Conservation (phyloP, 73 alveolate species). For the Paramecium sonneborni region DNA sequence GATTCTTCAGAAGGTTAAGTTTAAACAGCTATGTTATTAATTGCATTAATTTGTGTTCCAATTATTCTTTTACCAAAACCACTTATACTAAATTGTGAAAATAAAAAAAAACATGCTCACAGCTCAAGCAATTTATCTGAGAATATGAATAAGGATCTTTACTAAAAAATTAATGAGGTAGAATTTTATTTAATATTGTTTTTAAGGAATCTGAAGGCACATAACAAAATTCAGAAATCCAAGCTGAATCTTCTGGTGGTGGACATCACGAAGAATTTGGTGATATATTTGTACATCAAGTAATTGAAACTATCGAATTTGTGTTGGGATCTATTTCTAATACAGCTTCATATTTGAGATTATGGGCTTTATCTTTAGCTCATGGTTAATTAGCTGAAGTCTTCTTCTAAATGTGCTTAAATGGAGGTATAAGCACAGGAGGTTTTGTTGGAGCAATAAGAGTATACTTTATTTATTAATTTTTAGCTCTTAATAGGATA, state of each 20-base stretch:
- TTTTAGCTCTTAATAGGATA: constrained; percentile 76
- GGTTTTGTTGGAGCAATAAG: constrained; percentile 36
- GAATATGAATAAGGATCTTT: constrained; percentile 56
- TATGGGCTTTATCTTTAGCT: constrained; percentile 99
- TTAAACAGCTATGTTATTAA: constrained; percentile 74
- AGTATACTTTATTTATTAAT: neutral
- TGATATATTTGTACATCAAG: constrained; percentile 92
- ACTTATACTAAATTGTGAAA: constrained; percentile 63
- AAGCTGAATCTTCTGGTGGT: constrained; percentile 53
- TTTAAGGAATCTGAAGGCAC: constrained; percentile 22
- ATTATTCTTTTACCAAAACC: constrained; percentile 96
- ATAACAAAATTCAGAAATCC: neutral
- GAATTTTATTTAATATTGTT: neutral
- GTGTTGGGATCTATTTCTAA: constrained; percentile 97
- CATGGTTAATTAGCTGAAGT: constrained; percentile 96
- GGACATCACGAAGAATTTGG: constrained; percentile 78
- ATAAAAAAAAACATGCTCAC: constrained; percentile 31
- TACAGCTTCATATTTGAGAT: constrained; percentile 98
- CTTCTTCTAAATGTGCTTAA: constrained; percentile 88
- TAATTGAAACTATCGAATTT: constrained; percentile 97
- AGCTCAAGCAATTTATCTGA: constrained; percentile 27
- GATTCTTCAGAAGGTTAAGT: constrained; percentile 73
- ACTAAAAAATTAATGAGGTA: constrained; percentile 33
- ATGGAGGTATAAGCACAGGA: constrained; percentile 71
- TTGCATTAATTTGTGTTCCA: constrained; percentile 91